Evolutionary conservation across 1,284 basidiomycete genomes (phyloP).

Genomic region (Xerocomus amazonicus): DNA sequence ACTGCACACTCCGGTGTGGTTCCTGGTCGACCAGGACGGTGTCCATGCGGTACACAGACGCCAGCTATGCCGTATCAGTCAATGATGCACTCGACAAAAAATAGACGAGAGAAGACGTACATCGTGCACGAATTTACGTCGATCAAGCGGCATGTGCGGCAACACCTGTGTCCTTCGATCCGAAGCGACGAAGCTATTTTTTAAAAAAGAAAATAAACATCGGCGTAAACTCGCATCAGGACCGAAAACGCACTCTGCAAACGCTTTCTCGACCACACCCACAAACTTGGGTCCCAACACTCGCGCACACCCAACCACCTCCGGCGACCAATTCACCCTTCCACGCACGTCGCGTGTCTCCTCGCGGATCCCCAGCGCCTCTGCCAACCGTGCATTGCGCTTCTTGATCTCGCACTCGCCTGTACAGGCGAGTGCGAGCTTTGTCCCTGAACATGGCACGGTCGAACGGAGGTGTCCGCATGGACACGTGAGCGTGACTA

Average conservation of each 20-base stretch:
- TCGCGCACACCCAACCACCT: constrained; percentile 58
- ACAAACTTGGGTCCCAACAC: constrained; percentile 53
- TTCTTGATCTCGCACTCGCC: constrained; percentile 80
- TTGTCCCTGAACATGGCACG: constrained; percentile 57
- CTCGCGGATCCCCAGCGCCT: constrained; percentile 77
- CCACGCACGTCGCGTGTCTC: constrained; percentile 37
- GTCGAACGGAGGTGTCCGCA: constrained; percentile 78
- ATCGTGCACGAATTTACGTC: constrained; percentile 76
- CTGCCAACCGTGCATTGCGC: constrained; percentile 81
- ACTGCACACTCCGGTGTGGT: constrained; percentile 75
- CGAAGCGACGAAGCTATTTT: constrained; percentile 60
- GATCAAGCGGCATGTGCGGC: constrained; percentile 76
- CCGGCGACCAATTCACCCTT: constrained; percentile 56
- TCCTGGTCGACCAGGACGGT: constrained; percentile 83
- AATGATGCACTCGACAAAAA: background rate
- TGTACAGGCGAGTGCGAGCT: constrained; percentile 64
- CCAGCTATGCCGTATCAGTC: constrained; percentile 44
- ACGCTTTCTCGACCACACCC: constrained; percentile 70
- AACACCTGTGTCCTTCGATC: constrained; percentile 70
- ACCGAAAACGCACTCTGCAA: constrained; percentile 59
- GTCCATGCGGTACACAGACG: constrained; percentile 75
- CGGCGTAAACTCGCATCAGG: too few relatives aligned
- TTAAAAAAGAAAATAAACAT: background rate
- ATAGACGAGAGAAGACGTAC: constrained; percentile 37
- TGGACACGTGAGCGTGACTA: constrained; percentile 66